phyloP scores from a whole-genome alignment of 768 basidiomycete genomes.

The Kwoniella dendrophila region DNA sequence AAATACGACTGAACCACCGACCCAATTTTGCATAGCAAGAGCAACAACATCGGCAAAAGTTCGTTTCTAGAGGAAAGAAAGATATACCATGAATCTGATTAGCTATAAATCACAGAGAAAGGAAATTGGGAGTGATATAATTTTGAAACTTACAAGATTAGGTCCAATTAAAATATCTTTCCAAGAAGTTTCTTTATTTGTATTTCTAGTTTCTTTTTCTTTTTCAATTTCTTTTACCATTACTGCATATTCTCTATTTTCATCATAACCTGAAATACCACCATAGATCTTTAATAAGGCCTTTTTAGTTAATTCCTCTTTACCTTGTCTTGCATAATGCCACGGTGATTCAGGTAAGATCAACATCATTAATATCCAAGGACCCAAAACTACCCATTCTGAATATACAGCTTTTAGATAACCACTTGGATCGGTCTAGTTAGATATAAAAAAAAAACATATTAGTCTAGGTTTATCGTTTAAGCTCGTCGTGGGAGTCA shows the following conservation, averaged over 20 bases:
- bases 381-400: conserved; percentile 23
- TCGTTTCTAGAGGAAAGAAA: conserved; percentile 1
- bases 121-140: background rate
- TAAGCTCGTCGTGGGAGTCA: too few relatives aligned
- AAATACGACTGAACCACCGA: conserved; percentile 15
- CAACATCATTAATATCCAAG: conserved; percentile 8
- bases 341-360: conserved; percentile 29
- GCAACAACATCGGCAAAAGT: conserved; percentile 11
- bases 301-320: conserved; percentile 27
- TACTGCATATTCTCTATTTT: conserved; percentile 29
- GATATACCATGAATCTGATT: too few relatives aligned
- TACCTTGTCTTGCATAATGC: conserved; percentile 26
- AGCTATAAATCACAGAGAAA: background rate
- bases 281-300: conserved; percentile 18
- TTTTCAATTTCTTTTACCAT: conserved; percentile 13
- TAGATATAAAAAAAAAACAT: too few relatives aligned
- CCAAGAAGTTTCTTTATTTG: conserved; percentile 6
- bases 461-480: too few relatives aligned
- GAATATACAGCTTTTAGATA: conserved; percentile 14
- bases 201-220: conserved; percentile 14
- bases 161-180: conserved; percentile 22
- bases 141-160: conserved; percentile 11
- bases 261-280: conserved; percentile 33
- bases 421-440: conserved; percentile 1
- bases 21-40: conserved; percentile 17